Percentiles rank a stretch among this genome's conserved stretches.
These are phyloP conservation scores for Claviceps capensis DNA, from an alignment of 2,329 filamentous ascomycete species.

Conservation along the genomic window DNA sequence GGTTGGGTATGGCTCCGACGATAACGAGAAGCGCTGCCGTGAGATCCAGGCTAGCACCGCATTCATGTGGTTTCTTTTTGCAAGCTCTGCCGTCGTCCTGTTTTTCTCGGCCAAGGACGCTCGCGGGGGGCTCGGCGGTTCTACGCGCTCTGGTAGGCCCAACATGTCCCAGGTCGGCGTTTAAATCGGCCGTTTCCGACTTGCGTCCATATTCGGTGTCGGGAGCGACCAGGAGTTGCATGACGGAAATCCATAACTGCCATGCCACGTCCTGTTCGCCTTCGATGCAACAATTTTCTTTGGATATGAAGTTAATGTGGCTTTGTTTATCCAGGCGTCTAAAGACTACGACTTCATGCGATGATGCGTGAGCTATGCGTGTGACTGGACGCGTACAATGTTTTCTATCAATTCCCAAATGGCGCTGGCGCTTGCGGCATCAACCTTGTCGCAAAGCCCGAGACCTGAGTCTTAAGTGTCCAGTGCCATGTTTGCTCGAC, in stretches of 20 bases:
- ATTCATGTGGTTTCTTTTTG: conserved; percentile 71
- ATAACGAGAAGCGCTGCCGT: conserved; percentile 53
- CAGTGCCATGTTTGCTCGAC: too few relatives aligned
- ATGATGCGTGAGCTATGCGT: neutral
- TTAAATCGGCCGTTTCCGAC: conserved; percentile 12
- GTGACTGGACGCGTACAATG: neutral
- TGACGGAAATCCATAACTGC: neutral
- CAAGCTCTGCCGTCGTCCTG: conserved; percentile 41
- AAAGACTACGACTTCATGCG: neutral
- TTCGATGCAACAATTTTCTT: neutral
- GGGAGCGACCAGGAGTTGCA: conserved; percentile 1
- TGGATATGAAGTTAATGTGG: conserved; percentile 3
- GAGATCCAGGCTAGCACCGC: conserved; percentile 61
- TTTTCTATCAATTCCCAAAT: neutral
- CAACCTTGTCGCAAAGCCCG: neutral
- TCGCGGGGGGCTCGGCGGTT: conserved; percentile 31
- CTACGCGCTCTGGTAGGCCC: conserved; percentile 29
- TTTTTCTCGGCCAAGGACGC: conserved; percentile 41
- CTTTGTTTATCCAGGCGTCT: conserved; percentile 3
- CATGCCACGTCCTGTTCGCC: neutral
- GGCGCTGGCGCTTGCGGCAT: neutral
- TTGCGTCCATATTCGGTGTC: neutral
- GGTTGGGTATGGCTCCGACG: conserved; percentile 47
- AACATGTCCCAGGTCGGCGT: conserved; percentile 45
- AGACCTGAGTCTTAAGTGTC: neutral